Percentiles rank a stretch among this genome's conserved stretches.
These are phyloP conservation scores for Biscogniauxia mediterranea DNA, from an alignment of 2,329 filamentous ascomycete species.

Conservation along the genomic window DNA sequence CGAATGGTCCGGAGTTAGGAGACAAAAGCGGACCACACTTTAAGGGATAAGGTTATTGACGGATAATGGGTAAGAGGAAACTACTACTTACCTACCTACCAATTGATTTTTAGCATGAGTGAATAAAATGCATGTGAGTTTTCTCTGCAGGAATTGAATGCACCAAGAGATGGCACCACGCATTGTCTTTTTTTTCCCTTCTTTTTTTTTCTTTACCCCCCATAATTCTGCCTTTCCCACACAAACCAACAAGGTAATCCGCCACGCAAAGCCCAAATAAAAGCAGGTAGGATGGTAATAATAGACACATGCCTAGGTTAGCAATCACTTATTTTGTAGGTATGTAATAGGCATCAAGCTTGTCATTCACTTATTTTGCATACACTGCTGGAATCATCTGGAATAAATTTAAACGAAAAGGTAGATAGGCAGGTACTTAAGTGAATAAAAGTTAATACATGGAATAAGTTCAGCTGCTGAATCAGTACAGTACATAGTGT, in stretches of 20 bases:
- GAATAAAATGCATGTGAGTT: neutral
- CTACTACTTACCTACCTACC: too few species aligned
- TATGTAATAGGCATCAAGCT: too few species aligned
- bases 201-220: too few species aligned
- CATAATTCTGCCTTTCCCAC: neutral
- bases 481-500: too few species aligned
- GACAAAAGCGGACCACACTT: slow-evolving; percentile 12
- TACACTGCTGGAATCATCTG: too few species aligned
- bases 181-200: neutral
- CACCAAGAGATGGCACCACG: neutral
- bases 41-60: neutral
- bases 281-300: neutral
- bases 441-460: too few species aligned
- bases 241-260: neutral
- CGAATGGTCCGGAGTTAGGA: slow-evolving; percentile 18
- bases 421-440: too few species aligned
- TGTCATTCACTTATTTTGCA: too few species aligned
- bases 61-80: neutral
- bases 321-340: too few species aligned
- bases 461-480: too few species aligned
- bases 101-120: neutral
- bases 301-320: neutral
- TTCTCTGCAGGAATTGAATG: neutral
- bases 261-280: neutral
- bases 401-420: too few species aligned